Base-by-base conservation (phyloP, 2,329 filamentous ascomycete genomes). In the Fusarium avenaceum region DNA sequence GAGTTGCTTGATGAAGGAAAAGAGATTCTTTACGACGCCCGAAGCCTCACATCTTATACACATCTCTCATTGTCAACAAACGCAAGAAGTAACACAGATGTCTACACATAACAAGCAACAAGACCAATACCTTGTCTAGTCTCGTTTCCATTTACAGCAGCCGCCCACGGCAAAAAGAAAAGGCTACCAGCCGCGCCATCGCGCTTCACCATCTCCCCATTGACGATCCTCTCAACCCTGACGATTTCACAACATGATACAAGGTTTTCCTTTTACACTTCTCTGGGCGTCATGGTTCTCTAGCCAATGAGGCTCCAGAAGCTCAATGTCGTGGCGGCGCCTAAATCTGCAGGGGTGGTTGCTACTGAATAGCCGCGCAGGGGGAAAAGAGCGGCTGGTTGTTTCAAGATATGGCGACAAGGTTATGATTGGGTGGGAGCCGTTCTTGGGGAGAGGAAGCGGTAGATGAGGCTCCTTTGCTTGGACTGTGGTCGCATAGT, bases 91-190 rank as follows among this genome's bases (percentile, higher is more conserved):
- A 54, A 53, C 42, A 45, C 15, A 47, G 32, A 30, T 30, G 6
- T 2, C 20, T 33, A 28, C 26, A 42, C 56, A 35, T 20, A 33
- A 43, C 33, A 28, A n/a, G 40, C 33, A 28, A n/a, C 42, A 52
- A 46, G 45, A 35, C 48, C 35, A 11, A 20, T 39, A 33, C 52
- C 67, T 64, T 66, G 73, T 66, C 72, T 65, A 65, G 64, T 56
- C 49, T 60, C 43, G 60, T 64, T 74, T 70, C 69, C 67, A 73
- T 60, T 63, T 68, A 57, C 69, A 74, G 71, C 70, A 74, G 54
- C 71, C 71, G 69, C 72, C 30, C 30, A 15, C 30, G 30, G 30
- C 30, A 33, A 33, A 33, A 11, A 28, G 26, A 28, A 30, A 33
- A 57, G 45, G 49, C 43, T 45, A n/a, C 68, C 67, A 68, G 60